Base-by-base conservation (phyloP, 1,284 basidiomycete species). In the Trichosporon coremiiforme region DNA sequence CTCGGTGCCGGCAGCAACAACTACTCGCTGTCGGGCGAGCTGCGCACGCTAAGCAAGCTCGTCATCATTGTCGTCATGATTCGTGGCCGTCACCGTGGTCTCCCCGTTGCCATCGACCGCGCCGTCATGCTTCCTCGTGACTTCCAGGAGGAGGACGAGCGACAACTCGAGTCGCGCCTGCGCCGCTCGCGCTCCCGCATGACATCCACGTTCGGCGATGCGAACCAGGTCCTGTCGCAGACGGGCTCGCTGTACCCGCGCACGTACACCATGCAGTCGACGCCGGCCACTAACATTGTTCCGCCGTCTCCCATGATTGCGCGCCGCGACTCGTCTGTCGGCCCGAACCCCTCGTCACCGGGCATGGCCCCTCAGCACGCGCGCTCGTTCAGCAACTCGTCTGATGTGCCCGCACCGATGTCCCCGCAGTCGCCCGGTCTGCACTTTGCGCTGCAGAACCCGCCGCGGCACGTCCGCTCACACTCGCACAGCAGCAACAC, bases 1-100 rank as follows among this genome's bases (percentile, higher is more conserved):
- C 84, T 93, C 1, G 92, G 92, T 0, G 83, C 90, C 3, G 88
- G 90, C 0, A 85, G 88, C 84, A 86, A 86, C 69, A 80, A 82
- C 67, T 82, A 74, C 63, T 78, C 79, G 45, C 55, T 82, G 57
- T 72, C 71, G 3, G 82, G 78, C 8, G 76, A 75, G 41, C 77
- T 79, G 41, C 74, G 76, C 22, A 80, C 76, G 15, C 72, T 76
- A 0, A 80, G 78, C 20, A 83, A 83, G 73, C 71, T 83, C 2
- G 70, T 82, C 33, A 73, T 83, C 66, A 80, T 80, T 25, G 25
- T 79, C 5, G 74, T 82, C 35, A 80, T 83, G 77, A 71, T 83
- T 1, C 74, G 80, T 72, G 82, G 81, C 10, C 70, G 80, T 33
- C 80, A 82, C 71, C 73, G 80, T 33, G 80, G 80, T 45, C 69